Evolutionary conservation across 2,329 filamentous ascomycete species (phyloP).

Genomic region (Aphanocladium album): DNA sequence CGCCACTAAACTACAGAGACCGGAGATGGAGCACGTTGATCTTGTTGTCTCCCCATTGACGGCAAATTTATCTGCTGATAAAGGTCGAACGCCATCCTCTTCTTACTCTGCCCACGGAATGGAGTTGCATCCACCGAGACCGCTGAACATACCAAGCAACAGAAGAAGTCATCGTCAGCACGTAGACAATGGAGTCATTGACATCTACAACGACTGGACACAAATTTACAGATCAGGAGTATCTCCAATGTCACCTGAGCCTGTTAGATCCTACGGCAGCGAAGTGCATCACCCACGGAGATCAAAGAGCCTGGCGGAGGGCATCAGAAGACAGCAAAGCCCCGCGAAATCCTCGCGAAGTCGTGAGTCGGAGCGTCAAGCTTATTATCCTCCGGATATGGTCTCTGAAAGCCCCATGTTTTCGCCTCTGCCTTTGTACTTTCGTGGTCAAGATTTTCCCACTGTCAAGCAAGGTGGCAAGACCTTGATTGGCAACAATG

Average conservation of each 20-base stretch:
- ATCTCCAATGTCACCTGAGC: constrained; percentile 15
- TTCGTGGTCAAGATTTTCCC: constrained; percentile 35
- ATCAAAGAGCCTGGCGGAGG: constrained; percentile 27
- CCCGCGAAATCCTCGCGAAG: background rate
- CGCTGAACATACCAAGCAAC: constrained; percentile 16
- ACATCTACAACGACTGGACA: constrained; percentile 25
- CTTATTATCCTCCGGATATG: constrained; percentile 12
- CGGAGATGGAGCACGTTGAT: constrained; percentile 10
- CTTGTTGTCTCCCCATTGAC: constrained; percentile 25
- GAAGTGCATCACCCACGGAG: constrained; percentile 20
- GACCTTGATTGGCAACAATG: constrained; percentile 49
- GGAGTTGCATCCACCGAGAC: constrained; percentile 17
- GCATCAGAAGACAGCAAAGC: constrained; percentile 11
- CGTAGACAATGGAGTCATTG: constrained; percentile 17
- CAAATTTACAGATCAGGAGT: constrained; percentile 18
- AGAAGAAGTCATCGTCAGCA: constrained; percentile 13
- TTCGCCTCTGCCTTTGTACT: constrained; percentile 40
- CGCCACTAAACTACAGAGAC: background rate
- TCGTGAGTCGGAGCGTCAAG: constrained; percentile 14
- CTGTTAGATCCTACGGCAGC: constrained; percentile 14
- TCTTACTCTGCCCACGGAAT: constrained; percentile 21
- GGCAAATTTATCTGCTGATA: constrained; percentile 13
- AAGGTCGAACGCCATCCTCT: constrained; percentile 16
- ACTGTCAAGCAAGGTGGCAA: constrained; percentile 40
- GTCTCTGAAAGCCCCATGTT: constrained; percentile 27